These are phyloP conservation scores for Euphrasia arctica DNA, from an alignment of 305 asterid species.

Conservation along the genomic window DNA sequence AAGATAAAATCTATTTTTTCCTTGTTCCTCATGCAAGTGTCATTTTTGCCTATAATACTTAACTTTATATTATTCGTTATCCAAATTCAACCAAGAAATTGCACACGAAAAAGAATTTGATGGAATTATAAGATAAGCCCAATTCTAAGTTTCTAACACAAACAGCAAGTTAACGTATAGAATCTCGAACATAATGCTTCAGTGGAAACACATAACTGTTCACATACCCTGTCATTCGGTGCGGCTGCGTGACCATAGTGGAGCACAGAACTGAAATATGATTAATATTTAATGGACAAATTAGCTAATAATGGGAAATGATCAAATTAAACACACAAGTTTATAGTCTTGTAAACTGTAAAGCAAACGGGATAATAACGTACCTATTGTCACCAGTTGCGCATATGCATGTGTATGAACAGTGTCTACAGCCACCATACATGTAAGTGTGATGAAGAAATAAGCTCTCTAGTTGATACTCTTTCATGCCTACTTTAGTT, in stretches of 20 bases:
- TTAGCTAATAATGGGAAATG: constrained; percentile 28
- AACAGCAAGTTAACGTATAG: constrained; percentile 5
- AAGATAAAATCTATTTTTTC: constrained; percentile 5
- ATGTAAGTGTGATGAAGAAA: constrained; percentile 98
- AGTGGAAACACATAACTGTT: constrained; percentile 25
- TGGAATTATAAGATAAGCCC: constrained; percentile 11
- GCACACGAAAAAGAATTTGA: constrained; percentile 17
- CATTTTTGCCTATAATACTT: constrained; percentile 10
- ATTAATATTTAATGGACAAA: constrained; percentile 20
- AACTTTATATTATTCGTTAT: background rate
- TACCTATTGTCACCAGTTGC: constrained; percentile 93
- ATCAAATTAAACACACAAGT: constrained; percentile 21
- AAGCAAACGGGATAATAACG: constrained; percentile 22
- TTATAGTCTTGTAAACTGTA: constrained; percentile 12
- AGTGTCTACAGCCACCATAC: constrained; percentile 97
- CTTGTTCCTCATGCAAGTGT: constrained; percentile 22
- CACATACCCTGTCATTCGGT: constrained; percentile 88
- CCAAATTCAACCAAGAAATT: constrained; percentile 18
- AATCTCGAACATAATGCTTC: constrained; percentile 16
- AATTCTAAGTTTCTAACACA: background rate
- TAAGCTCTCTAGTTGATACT: constrained; percentile 91
- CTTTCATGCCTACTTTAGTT: constrained; percentile 77
- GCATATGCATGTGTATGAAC: constrained; percentile 94
- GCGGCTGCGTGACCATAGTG: constrained; percentile 99
- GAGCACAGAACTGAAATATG: constrained; percentile 69